Evolutionary conservation across 1,139 yeast species (phyloP).

Genomic region (Geotrichum citri-aurantii): DNA sequence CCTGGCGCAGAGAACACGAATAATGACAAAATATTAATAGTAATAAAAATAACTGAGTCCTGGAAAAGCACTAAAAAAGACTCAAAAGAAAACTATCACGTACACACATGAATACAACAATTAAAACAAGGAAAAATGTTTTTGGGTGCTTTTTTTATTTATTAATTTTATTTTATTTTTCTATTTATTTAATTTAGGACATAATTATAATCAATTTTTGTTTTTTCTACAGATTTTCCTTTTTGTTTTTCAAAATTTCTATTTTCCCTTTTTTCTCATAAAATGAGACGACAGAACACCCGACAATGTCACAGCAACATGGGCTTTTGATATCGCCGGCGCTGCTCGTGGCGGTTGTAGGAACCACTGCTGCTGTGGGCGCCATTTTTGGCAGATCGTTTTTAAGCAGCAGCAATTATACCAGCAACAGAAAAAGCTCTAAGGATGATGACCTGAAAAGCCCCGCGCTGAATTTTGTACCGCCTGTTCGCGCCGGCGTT

Average conservation of each 20-base stretch:
- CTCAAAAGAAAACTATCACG: neutral
- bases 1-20: neutral
- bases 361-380: neutral
- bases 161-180: neutral
- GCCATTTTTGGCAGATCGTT: neutral
- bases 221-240: neutral
- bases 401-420: neutral
- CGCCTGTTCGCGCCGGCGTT: conserved; percentile 37
- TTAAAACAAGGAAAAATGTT: neutral
- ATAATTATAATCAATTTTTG: too few relatives aligned
- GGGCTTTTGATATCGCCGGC: neutral
- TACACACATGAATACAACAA: neutral
- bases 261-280: neutral
- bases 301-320: neutral
- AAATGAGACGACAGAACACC: neutral
- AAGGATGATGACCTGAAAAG: neutral
- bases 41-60: neutral
- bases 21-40: neutral
- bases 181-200: neutral
- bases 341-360: neutral
- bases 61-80: neutral
- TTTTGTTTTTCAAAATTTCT: too few relatives aligned
- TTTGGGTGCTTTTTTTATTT: conserved; percentile 2
- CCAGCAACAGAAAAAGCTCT: neutral
- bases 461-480: neutral